Base-by-base conservation (phyloP, 2,329 filamentous ascomycete genomes). In the Colletotrichum magnum region DNA sequence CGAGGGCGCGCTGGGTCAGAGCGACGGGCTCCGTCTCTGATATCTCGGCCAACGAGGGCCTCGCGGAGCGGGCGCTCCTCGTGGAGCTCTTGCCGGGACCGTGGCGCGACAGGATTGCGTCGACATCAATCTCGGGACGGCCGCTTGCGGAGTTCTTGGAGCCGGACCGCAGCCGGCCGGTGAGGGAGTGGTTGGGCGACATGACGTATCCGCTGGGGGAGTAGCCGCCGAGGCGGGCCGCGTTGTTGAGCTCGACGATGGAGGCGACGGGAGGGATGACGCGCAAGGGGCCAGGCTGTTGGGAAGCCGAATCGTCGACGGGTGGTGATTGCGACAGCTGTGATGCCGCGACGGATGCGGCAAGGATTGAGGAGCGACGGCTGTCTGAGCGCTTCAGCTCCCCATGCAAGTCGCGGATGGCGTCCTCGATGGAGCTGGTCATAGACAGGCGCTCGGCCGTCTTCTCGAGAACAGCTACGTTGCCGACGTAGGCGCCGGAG, bases 371-470 rank as follows among this genome's bases (percentile, higher is more conserved):
- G 2, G 90, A 92, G 67, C 87, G 86, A 70, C 88, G 86, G 76
- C 90, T 93, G 76, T 93, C 92, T 76, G 85, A 88, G 73, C 89
- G 87, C 80, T 93, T 93, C 76, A 93, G 83, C 79, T 93, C 90
- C 70, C 89, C 84, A 79, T 93, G 90, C 72, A 94, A 84, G 75
- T 92, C 89, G 68, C 92, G 88, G 74, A 94, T 95, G 73, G 93
- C 92, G 82, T 93, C 89, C 74, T 92, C 92, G 75, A 94, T 92
- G 71, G 93, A 93, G 71, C 90, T 93, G 65, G 90, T 91, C 82
- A 88, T 88, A 73, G 91, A 93, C 78, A 95, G 84, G 72, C 90
- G 87, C 79, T 94, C 92, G 57, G 93, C 93, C 12, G 90, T 91
- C 72, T 92, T 90, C 79, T 95, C 93, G 71, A 95, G 88, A 58